These are phyloP conservation scores for Aquilaria malaccensis DNA, from an alignment of 345 rosid species.

Conservation along the genomic window DNA sequence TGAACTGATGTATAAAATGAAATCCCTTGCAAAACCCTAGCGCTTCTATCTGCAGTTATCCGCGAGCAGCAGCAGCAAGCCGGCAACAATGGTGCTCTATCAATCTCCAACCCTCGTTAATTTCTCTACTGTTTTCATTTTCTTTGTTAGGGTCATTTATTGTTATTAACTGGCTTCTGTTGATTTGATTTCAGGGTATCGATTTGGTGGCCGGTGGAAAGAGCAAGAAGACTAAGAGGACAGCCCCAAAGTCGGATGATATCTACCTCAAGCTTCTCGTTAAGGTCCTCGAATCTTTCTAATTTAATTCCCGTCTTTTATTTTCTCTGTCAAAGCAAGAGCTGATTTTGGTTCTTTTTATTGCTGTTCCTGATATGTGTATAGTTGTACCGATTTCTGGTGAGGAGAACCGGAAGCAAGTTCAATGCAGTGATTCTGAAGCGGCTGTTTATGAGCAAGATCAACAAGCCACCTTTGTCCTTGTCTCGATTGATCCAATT, in stretches of 20 bases:
- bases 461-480: conserved; percentile 57
- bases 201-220: conserved; percentile 70
- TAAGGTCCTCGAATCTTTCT: conserved; percentile 31
- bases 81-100: neutral
- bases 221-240: conserved; percentile 67
- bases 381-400: conserved; percentile 63
- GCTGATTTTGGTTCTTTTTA: neutral
- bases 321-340: neutral
- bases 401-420: conserved; percentile 65
- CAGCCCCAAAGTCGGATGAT: conserved; percentile 67
- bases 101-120: too few species aligned
- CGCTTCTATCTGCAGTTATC: neutral
- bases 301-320: neutral
- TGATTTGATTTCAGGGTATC: conserved; percentile 41
- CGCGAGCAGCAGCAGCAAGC: neutral
- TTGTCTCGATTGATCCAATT: conserved; percentile 46
- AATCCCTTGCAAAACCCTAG: neutral
- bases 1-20: neutral
- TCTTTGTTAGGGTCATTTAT: too few species aligned
- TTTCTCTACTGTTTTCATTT: too few species aligned
- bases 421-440: conserved; percentile 70
- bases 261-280: conserved; percentile 75
- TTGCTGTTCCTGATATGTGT: neutral
- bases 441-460: conserved; percentile 75
- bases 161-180: too few species aligned